phyloP scores from a whole-genome alignment of 352 stramenopile species.

The Blastocystis sp. region DNA sequence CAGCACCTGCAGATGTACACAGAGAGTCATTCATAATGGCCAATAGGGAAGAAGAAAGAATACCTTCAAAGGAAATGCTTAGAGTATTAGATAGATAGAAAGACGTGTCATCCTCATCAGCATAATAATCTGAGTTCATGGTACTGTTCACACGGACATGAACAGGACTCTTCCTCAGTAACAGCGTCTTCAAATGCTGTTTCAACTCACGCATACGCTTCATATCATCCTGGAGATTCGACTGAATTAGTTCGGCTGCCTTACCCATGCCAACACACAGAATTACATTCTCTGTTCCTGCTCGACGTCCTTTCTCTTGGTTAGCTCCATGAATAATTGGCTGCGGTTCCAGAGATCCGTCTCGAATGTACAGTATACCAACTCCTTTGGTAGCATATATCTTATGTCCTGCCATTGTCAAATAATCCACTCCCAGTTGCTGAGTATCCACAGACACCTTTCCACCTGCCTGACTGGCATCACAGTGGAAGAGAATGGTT shows the following conservation, averaged over 20 bases:
- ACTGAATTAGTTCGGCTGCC: constrained; percentile 73
- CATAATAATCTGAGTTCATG: constrained; percentile 52
- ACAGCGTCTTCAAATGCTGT: constrained; percentile 74
- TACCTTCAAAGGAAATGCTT: constrained; percentile 85
- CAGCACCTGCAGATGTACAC: constrained; percentile 84
- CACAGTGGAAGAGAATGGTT: constrained; percentile 87
- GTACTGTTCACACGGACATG: constrained; percentile 82
- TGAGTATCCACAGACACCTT: constrained; percentile 85
- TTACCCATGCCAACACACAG: constrained; percentile 87
- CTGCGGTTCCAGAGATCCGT: constrained; percentile 70
- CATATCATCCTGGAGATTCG: constrained; percentile 77
- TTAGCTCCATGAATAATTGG: constrained; percentile 84
- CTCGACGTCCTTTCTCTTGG: constrained; percentile 85
- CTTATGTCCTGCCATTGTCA: constrained; percentile 95
- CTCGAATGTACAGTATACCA: constrained; percentile 77
- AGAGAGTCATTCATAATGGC: constrained; percentile 82
- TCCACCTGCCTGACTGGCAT: constrained; percentile 90
- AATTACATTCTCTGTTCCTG: constrained; percentile 93
- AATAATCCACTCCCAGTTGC: constrained; percentile 83
- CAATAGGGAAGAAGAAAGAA: constrained; percentile 82
- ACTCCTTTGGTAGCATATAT: constrained; percentile 91
- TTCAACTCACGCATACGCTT: constrained; percentile 75
- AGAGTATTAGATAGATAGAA: constrained; percentile 90
- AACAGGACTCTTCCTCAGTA: constrained; percentile 72
- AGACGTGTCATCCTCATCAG: constrained; percentile 70